Conservation (phyloP, 1,284 basidiomycete genomes). For the Afroboletus lepidellus region DNA sequence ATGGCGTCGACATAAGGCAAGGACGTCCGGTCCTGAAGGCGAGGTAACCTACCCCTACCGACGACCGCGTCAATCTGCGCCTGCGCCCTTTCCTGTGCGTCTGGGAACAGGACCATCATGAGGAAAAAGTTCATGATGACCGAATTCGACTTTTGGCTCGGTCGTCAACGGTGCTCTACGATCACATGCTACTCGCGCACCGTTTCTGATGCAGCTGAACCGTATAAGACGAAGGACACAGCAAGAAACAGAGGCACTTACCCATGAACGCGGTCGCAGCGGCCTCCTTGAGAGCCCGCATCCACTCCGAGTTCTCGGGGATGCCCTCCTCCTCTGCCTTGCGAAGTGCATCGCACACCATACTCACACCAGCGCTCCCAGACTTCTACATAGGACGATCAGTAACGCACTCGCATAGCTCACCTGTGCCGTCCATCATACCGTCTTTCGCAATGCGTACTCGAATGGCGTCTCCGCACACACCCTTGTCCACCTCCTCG, state of each 20-base stretch:
- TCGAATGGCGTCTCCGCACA: slow-evolving; percentile 13
- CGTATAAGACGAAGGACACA: not conserved
- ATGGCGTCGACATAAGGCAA: slow-evolving; percentile 17
- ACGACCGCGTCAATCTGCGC: slow-evolving; percentile 16
- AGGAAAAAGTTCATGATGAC: slow-evolving; percentile 16
- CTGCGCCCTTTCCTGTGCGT: slow-evolving; percentile 18
- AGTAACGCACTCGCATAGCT: not conserved
- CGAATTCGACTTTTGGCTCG: slow-evolving; percentile 11
- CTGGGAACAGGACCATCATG: slow-evolving; percentile 14
- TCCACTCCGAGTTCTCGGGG: slow-evolving; percentile 7
- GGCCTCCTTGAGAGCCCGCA: slow-evolving; percentile 11
- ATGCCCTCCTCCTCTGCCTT: slow-evolving; percentile 5
- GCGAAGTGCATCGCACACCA: slow-evolving; percentile 14
- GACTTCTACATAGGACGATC: slow-evolving; percentile 4
- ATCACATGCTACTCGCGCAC: slow-evolving; percentile 9
- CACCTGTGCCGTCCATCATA: not conserved
- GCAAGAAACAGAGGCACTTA: not conserved
- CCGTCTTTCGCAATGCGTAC: slow-evolving; percentile 10
- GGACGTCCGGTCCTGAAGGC: slow-evolving; percentile 10
- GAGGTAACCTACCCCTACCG: slow-evolving; percentile 12
- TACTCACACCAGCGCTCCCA: slow-evolving; percentile 4
- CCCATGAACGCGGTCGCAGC: slow-evolving; percentile 20
- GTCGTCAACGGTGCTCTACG: not conserved
- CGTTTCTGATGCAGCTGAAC: slow-evolving; percentile 19
- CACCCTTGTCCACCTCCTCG: slow-evolving; percentile 9